Evolutionary conservation across 106 monocot species (phyloP).

Genomic region (Dendrobium huoshanense): DNA sequence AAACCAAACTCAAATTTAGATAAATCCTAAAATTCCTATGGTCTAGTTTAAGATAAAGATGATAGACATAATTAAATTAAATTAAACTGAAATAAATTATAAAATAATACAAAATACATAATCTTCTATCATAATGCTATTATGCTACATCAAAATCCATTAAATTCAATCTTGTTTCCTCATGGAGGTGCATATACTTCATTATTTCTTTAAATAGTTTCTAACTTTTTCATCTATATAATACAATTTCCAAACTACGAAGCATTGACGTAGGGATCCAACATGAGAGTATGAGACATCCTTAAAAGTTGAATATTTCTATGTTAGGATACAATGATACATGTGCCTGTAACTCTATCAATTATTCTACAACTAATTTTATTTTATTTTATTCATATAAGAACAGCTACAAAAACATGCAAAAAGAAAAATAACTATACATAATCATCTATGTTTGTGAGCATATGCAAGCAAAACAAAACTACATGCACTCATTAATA

Average conservation of each 20-base stretch:
- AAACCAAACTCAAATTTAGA: too few species aligned
- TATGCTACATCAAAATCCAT: too few species aligned
- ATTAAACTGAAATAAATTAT: too few species aligned
- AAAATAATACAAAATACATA: too few species aligned
- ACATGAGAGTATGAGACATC: background rate
- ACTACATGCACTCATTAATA: background rate
- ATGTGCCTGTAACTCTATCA: background rate
- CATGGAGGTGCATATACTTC: background rate
- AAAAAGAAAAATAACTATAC: background rate
- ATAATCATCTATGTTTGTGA: background rate
- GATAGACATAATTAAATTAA: too few species aligned
- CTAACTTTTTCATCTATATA: background rate
- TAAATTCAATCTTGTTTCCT: too few species aligned
- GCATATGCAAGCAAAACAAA: background rate
- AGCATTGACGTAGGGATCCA: background rate
- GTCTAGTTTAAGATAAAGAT: too few species aligned
- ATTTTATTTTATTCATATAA: background rate
- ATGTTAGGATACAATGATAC: background rate
- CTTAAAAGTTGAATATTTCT: background rate
- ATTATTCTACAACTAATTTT: background rate
- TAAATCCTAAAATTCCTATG: too few species aligned
- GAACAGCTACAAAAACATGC: too few species aligned
- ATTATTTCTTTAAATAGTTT: background rate
- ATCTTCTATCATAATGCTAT: too few species aligned
- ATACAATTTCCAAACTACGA: background rate